Evolutionary conservation across 2,329 filamentous ascomycete species (phyloP), one percentile per base, ranked within the genome.

Genomic region (Hypoxylon sp.): DNA sequence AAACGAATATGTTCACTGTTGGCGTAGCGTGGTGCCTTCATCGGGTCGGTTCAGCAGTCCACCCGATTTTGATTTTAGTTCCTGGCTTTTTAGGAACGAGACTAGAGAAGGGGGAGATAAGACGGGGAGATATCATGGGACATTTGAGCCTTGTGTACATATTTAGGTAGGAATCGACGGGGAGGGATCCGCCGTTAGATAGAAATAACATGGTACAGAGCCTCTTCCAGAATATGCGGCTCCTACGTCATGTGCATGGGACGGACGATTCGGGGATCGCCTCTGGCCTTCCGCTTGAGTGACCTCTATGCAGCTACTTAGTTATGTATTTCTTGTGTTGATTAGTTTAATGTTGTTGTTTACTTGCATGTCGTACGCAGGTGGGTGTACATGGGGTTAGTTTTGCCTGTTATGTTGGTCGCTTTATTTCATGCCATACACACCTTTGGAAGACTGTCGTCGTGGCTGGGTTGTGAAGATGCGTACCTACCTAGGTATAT

Each of bases 191-290:
- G 24, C 49, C 48, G 40, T 53, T 63, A 63, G 53, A 49, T 30
- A 28, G n/a, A 53, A 45, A 46, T 20, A 16, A 50, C 30, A 18
- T 42, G 24, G 24, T 50, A 62, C 40, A 49, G 60, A 63, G 60
- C 46, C 60, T 63, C 60, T 63, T 54, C 54, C 48, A 56, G 38
- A 32, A 51, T 33, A 58, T 62, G 59, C 59, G 12, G 38, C 26
- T 48, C 2, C 28, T 56, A 56, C 38, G 46, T 62, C 42, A 61
- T 49, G 32, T 28, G 22, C 48, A 26, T 20, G 20, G 36, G 16
- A 20, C 7, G 36, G n/a, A 20, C 7, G 36, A 20, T 40, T 16
- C 3, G 36, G 8, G 36, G 20, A 18, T 3, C 4, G 5, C 16
- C 11, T 20, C 36, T 20, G n/a, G 36, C 8, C 11, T 4, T 40